Percentiles rank a stretch among this genome's conserved stretches.
Evolutionary conservation across 805 yeast species (phyloP).

Genomic region (Starmerella floricola): DNA sequence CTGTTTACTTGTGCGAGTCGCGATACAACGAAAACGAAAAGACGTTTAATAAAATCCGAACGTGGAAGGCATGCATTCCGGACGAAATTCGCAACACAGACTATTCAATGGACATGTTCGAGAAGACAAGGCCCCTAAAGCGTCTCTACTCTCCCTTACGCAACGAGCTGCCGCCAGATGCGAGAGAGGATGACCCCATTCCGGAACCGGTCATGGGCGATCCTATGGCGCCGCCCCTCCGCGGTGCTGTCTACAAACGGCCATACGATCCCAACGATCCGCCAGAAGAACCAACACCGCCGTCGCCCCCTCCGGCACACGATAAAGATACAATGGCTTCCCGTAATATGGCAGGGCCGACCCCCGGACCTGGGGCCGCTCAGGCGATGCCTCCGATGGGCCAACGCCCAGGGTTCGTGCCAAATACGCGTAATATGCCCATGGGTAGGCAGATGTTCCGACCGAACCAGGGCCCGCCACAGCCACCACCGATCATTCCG

Average conservation of each 20-base stretch:
- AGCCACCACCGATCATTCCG: slow-evolving; percentile 22
- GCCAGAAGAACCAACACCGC: slow-evolving; percentile 50
- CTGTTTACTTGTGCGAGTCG: slow-evolving; percentile 85
- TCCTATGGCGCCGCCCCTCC: slow-evolving; percentile 82
- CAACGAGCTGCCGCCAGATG: slow-evolving; percentile 61
- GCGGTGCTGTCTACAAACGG: slow-evolving; percentile 79
- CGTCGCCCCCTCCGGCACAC: slow-evolving; percentile 24
- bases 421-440: background rate
- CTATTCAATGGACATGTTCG: slow-evolving; percentile 44
- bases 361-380: slow-evolving; percentile 1
- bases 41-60: slow-evolving; percentile 84
- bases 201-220: slow-evolving; percentile 77
- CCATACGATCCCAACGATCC: slow-evolving; percentile 71
- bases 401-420: background rate
- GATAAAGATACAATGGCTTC: slow-evolving; percentile 10
- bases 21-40: slow-evolving; percentile 86
- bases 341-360: background rate
- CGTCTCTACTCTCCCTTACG: slow-evolving; percentile 77
- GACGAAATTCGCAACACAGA: slow-evolving; percentile 74
- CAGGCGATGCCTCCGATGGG: background rate
- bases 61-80: slow-evolving; percentile 98
- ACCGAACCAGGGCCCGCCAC: background rate
- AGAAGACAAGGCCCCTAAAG: slow-evolving; percentile 60
- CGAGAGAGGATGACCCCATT: slow-evolving; percentile 57
- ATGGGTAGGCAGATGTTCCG: background rate